phyloP scores from a whole-genome alignment of 202 grass and related monocot genomes.

The Setaria viridis region DNA sequence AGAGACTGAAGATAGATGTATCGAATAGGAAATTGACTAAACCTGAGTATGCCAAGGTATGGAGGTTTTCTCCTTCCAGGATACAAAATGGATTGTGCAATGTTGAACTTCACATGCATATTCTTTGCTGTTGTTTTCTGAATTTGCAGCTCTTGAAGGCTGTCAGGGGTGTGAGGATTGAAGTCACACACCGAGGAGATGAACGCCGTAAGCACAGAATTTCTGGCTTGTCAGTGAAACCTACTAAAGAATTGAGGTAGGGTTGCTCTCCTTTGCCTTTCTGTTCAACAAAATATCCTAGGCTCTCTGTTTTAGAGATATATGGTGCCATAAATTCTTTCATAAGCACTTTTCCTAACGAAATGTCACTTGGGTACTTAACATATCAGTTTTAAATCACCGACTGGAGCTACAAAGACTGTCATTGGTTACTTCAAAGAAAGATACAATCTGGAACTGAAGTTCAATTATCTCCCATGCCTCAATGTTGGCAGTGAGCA shows the following conservation, averaged over 20 bases:
- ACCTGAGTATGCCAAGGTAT: slow-evolving; percentile 42
- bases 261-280: not conserved
- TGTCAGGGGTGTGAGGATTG: slow-evolving; percentile 55
- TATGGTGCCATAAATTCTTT: slow-evolving; percentile 7
- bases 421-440: slow-evolving; percentile 56
- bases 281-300: slow-evolving; percentile 11
- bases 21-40: not conserved
- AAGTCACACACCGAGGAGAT: slow-evolving; percentile 49
- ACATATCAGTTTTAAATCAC: slow-evolving; percentile 36
- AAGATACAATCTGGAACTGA: slow-evolving; percentile 38
- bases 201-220: slow-evolving; percentile 48
- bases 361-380: slow-evolving; percentile 17
- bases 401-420: not conserved
- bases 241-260: slow-evolving; percentile 52
- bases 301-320: not conserved
- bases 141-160: slow-evolving; percentile 57
- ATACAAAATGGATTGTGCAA: not conserved
- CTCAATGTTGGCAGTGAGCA: slow-evolving; percentile 48
- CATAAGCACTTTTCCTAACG: not conserved
- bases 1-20: slow-evolving; percentile 29
- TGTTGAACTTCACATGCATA: slow-evolving; percentile 1
- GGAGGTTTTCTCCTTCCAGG: not conserved
- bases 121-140: not conserved
- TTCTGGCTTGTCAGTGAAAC: slow-evolving; percentile 31
- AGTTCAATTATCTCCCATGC: slow-evolving; percentile 55